A percentile compares a stretch with the other conserved stretches of the same genome.
phyloP scores from a whole-genome alignment of 768 basidiomycete genomes.

The Pulveroboletus sp. region DNA sequence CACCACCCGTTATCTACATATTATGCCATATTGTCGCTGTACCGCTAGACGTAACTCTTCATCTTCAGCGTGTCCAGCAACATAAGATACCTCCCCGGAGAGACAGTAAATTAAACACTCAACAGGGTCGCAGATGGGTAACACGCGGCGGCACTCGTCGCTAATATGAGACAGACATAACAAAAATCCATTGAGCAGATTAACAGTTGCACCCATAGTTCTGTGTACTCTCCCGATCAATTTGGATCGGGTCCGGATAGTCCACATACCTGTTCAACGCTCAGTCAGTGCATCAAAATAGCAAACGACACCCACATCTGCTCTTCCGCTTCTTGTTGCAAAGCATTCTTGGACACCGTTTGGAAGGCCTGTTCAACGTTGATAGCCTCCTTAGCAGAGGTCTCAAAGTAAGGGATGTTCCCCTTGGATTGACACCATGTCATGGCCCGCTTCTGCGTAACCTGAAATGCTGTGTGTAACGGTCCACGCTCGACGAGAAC shows the following conservation, averaged over 20 bases:
- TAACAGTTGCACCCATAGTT: constrained; percentile 90
- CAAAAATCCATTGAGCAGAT: constrained; percentile 30
- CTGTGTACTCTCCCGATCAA: constrained; percentile 90
- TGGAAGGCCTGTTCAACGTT: constrained; percentile 99
- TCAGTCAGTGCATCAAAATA: constrained; percentile 10
- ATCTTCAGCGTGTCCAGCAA: constrained; percentile 12
- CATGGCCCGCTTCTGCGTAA: constrained; percentile 99
- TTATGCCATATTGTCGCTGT: constrained; percentile 14
- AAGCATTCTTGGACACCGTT: constrained; percentile 98
- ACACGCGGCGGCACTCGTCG: constrained; percentile 25
- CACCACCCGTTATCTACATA: constrained; percentile 10
- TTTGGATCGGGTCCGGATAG: constrained; percentile 97
- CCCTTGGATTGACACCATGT: constrained; percentile 99
- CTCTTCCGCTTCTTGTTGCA: constrained; percentile 95
- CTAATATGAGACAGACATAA: constrained; percentile 22
- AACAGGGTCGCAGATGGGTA: constrained; percentile 31
- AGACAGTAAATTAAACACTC: constrained; percentile 33
- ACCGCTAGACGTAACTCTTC: constrained; percentile 1
- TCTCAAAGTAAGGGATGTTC: constrained; percentile 99
- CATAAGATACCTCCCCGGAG: constrained; percentile 22
- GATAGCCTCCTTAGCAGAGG: constrained; percentile 99
- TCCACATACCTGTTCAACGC: constrained; percentile 77
- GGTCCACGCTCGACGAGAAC: background rate
- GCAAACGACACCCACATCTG: constrained; percentile 64
- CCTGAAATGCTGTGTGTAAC: constrained; percentile 42